A percentile compares a stretch with the other conserved stretches of the same genome.
phyloP scores from a whole-genome alignment of 306 rosid species.

The Argentina anserina region DNA sequence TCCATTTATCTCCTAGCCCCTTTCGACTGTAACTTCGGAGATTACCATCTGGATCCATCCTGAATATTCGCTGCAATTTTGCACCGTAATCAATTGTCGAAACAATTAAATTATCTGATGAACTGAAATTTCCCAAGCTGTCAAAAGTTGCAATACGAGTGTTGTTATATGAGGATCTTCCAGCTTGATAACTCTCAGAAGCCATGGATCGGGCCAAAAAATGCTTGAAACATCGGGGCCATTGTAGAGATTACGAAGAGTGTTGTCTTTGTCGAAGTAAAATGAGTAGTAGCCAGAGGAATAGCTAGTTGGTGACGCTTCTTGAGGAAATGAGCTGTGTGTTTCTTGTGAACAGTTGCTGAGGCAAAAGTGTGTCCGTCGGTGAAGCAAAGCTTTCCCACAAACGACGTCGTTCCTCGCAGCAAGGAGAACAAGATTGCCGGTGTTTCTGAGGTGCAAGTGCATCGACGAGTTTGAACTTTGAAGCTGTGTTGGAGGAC shows the following conservation, averaged over 20 bases:
- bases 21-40: conserved; percentile 41
- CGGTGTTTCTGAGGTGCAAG: conserved; percentile 28
- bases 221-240: conserved; percentile 39
- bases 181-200: conserved; percentile 24
- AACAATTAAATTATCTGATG: conserved; percentile 40
- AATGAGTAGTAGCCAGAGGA: conserved; percentile 45
- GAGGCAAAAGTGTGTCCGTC: conserved; percentile 50
- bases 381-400: conserved; percentile 66
- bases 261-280: conserved; percentile 41
- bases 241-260: conserved; percentile 45
- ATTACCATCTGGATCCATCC: conserved; percentile 42
- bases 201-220: conserved; percentile 60
- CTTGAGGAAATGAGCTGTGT: conserved; percentile 38
- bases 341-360: conserved; percentile 36
- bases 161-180: conserved; percentile 37
- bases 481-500: conserved; percentile 39
- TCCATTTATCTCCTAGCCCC: conserved; percentile 24
- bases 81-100: conserved; percentile 41
- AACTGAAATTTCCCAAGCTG: conserved; percentile 39
- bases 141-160: conserved; percentile 41
- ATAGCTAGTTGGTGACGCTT: conserved; percentile 39
- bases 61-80: conserved; percentile 35
- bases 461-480: background rate
- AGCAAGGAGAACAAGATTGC: conserved; percentile 40
- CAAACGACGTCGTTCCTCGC: conserved; percentile 7